Evolutionary conservation across 2,329 filamentous ascomycete genomes (phyloP).

Genomic region (Alternaria incomplexa): DNA sequence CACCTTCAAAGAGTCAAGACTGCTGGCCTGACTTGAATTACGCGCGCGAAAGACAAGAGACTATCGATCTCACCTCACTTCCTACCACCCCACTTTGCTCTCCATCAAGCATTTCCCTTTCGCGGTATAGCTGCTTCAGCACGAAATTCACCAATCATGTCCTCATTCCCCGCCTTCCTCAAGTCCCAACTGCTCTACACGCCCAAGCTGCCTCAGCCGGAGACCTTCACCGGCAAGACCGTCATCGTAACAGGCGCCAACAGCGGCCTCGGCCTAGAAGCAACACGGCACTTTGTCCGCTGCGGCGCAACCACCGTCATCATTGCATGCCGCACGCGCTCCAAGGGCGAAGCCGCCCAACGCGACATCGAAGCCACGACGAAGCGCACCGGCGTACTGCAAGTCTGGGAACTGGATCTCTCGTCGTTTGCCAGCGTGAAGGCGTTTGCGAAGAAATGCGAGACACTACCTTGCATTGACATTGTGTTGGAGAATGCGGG

Average conservation of each 20-base stretch:
- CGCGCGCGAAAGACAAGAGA: background rate
- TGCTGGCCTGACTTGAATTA: background rate
- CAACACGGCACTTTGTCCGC: conserved; percentile 47
- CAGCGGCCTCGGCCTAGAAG: conserved; percentile 41
- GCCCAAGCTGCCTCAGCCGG: background rate
- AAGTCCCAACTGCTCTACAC: conserved; percentile 4
- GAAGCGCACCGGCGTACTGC: conserved; percentile 38
- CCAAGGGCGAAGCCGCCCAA: conserved; percentile 50
- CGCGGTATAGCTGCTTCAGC: background rate
- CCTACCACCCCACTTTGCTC: background rate
- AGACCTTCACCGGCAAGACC: conserved; percentile 33
- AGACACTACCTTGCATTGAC: conserved; percentile 30
- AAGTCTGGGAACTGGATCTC: conserved; percentile 55
- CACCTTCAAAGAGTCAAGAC: background rate
- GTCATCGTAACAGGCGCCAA: conserved; percentile 57
- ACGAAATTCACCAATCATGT: background rate
- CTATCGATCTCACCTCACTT: background rate
- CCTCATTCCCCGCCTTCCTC: conserved; percentile 4
- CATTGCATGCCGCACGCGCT: conserved; percentile 49
- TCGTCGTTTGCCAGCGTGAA: conserved; percentile 46
- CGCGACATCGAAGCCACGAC: conserved; percentile 46
- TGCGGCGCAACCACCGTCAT: conserved; percentile 48
- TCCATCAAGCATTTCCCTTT: background rate
- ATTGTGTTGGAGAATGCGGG: conserved; percentile 46
- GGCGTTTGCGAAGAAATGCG: conserved; percentile 34